Percentiles rank a stretch among this genome's conserved stretches.
phyloP scores from a whole-genome alignment of 108 stramenopile genomes.

The Bacterosira constricta region DNA sequence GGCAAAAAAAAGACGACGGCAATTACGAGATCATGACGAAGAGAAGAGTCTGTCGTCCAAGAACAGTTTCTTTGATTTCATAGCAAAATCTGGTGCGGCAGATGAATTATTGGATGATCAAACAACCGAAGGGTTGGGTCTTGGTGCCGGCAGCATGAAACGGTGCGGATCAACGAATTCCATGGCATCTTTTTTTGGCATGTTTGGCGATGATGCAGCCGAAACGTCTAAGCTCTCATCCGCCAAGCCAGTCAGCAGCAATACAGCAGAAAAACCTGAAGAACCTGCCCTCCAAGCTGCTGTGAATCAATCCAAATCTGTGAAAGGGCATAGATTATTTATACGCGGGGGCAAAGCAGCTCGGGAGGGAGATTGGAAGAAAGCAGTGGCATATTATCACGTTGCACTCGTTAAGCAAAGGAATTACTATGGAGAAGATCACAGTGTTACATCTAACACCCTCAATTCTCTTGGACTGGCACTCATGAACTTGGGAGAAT shows the following conservation, averaged over 20 bases:
- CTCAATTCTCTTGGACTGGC: constrained; percentile 12
- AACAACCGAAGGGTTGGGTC: neutral
- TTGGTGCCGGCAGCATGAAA: no score
- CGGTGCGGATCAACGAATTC: no score
- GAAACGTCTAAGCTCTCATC: neutral
- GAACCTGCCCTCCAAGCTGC: constrained; percentile 3
- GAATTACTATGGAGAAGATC: constrained; percentile 18
- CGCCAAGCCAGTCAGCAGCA: neutral
- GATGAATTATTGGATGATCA: neutral
- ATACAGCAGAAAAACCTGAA: neutral
- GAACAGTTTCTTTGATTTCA: neutral
- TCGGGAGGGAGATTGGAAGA: constrained; percentile 1
- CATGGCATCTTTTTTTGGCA: neutral
- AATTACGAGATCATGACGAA: neutral
- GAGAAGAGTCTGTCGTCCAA: neutral
- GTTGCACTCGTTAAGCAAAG: constrained; percentile 22
- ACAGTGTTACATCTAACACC: constrained; percentile 8
- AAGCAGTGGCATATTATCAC: constrained; percentile 18
- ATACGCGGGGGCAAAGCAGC: neutral
- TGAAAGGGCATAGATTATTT: neutral
- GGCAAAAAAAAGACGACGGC: neutral
- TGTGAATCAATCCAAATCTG: neutral
- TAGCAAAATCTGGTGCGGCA: neutral
- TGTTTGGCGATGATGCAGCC: neutral
- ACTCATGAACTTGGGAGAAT: constrained; percentile 1